Base-by-base conservation (phyloP, 2,329 filamentous ascomycete species). In the Pseudogymnoascus sp. region DNA sequence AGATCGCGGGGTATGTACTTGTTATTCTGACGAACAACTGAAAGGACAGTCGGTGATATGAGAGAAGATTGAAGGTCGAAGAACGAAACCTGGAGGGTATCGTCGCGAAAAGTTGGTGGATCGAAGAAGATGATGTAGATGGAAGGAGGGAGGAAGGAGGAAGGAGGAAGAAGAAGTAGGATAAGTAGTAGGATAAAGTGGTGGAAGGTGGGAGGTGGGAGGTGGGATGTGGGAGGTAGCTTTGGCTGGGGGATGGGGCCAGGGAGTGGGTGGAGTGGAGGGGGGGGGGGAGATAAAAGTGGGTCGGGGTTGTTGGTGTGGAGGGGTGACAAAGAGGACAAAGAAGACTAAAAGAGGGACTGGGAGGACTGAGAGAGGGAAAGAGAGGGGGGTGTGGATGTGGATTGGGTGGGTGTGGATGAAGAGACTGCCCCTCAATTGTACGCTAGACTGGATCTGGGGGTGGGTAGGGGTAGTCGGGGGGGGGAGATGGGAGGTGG, bases 21-120 rank as follows among this genome's bases (percentile, higher is more conserved):
- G 36, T 63, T 60, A 33, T 63, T 69, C 64, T 65, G 64, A 68
- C 66, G 67, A 63, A 67, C 67, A 69, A 71, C 70, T 69, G 70
- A 71, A 72, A 71, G 65, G 70, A 73, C 71, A 70, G 72, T 72
- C 65, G 36, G 57, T 28, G 59, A 62, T 26, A 60, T 53, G 17
- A 23, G 35, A 60, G 62, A 33, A 44, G 26, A 28, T 42, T 5
- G 63, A 64, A 47, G 63, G 6, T 64, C 63, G 65, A 36, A 65
- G 65, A 62, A 50, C 64, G 65, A 63, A 59, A 61, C 50, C 61
- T 44, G 64, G 60, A 60, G 63, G 57, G 62, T 35, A 44, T 28
- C 63, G 57, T 40, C 50, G 62, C n/a, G 8, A 40, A 40, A 62
- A 62, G 63, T 40, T 33, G 63, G 42, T 38, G 47, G 40, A 63